Evolutionary conservation across 345 rosid genomes (phyloP).

Genomic region (Populus pruinosa): DNA sequence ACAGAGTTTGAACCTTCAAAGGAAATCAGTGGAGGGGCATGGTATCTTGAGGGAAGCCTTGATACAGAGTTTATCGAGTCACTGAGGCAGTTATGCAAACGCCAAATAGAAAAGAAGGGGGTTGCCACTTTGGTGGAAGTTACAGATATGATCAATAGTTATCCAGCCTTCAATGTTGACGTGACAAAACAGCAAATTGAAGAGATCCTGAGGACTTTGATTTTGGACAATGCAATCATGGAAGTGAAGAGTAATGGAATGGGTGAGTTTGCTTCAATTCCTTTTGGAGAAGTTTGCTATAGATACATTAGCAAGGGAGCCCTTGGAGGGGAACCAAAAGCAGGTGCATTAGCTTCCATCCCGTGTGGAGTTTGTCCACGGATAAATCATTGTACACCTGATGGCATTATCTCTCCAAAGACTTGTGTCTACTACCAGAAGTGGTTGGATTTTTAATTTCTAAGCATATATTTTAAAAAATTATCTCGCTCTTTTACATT

Average conservation of each 20-base stretch:
- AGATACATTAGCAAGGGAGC: constrained; percentile 28
- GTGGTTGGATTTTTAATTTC: constrained; percentile 66
- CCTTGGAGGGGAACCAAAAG: constrained; percentile 34
- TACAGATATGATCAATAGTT: constrained; percentile 29
- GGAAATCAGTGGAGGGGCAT: constrained; percentile 73
- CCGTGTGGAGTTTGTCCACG: constrained; percentile 88
- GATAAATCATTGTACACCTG: constrained; percentile 56
- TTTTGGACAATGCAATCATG: constrained; percentile 57
- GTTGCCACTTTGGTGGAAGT: constrained; percentile 55
- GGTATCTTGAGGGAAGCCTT: constrained; percentile 66
- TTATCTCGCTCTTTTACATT: not conserved
- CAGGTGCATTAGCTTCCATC: constrained; percentile 58
- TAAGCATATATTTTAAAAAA: not conserved
- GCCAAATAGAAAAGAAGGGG: constrained; percentile 26
- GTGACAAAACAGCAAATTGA: constrained; percentile 40
- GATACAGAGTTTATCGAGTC: constrained; percentile 38
- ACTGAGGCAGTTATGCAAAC: constrained; percentile 41
- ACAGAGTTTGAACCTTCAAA: constrained; percentile 48
- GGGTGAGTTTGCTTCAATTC: constrained; percentile 48
- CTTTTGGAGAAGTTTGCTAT: constrained; percentile 52
- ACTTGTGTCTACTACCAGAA: constrained; percentile 61
- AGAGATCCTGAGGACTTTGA: constrained; percentile 62
- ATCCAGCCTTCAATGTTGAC: constrained; percentile 27
- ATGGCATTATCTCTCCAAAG: constrained; percentile 58
- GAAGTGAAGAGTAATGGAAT: constrained; percentile 63